Conservation (phyloP, 2,329 filamentous ascomycete genomes). For the Xylariaceae sp. region DNA sequence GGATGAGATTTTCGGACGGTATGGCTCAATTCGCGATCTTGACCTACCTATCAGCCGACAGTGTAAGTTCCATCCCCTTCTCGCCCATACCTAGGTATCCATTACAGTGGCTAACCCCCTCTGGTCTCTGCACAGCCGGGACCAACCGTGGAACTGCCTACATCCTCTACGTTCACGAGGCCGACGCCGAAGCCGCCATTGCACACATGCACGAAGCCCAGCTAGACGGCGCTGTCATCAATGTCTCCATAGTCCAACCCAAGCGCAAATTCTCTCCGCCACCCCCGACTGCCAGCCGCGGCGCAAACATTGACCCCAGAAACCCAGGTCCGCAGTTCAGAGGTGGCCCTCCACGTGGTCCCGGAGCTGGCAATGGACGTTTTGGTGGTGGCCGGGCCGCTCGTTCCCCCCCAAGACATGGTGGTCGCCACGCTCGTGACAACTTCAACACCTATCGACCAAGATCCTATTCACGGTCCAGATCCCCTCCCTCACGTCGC, state of each 20-base stretch:
- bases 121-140: slow-evolving; percentile 71
- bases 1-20: slow-evolving; percentile 85
- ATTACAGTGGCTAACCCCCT: too few relatives aligned
- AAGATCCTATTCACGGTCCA: slow-evolving; percentile 47
- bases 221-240: slow-evolving; percentile 75
- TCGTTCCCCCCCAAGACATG: slow-evolving; percentile 24
- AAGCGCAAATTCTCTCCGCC: slow-evolving; percentile 76
- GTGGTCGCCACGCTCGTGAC: slow-evolving; percentile 32
- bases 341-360: slow-evolving; percentile 29
- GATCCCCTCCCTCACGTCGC: slow-evolving; percentile 34
- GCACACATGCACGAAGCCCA: slow-evolving; percentile 98
- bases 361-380: slow-evolving; percentile 35
- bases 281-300: slow-evolving; percentile 66
- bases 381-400: slow-evolving; percentile 32
- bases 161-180: slow-evolving; percentile 73
- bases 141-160: slow-evolving; percentile 93
- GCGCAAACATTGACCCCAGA: slow-evolving; percentile 56
- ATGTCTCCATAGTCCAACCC: slow-evolving; percentile 84
- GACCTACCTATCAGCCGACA: slow-evolving; percentile 86
- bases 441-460: slow-evolving; percentile 58
- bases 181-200: slow-evolving; percentile 82
- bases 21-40: slow-evolving; percentile 79
- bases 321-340: slow-evolving; percentile 38
- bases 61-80: slow-evolving; percentile 47
- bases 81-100: neutral